Base-by-base conservation (phyloP, 106 monocot species). In the Vanilla planifolia region DNA sequence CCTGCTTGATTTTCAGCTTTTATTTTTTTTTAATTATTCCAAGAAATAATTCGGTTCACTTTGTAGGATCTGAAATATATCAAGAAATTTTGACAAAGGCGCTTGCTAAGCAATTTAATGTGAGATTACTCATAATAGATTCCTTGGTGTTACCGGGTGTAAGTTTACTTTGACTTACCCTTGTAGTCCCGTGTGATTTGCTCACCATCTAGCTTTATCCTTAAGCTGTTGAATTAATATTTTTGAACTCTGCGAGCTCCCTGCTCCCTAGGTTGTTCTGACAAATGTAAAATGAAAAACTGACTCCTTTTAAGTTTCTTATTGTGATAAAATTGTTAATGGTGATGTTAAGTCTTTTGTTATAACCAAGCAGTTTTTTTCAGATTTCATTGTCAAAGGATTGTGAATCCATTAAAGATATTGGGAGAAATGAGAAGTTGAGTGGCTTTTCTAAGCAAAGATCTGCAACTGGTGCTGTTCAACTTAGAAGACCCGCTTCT, bases 31-130 rank as follows among this genome's bases (percentile, higher is more conserved):
- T 30, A 39, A 43, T 47, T 33, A 39, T 50, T 16, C 33, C 17
- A 23, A 20, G 21, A 27, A 55, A 41, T 64, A 59, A 0, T 69
- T 33, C 51, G 32, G 10, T 44, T 41, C 19, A 51, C 19, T 23
- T 51, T 81, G 37, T 69, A 98, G 98, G 98, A 44, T 88, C 98
- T 83, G 98, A 98, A 71, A 88, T 98, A 29, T 98, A 92, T 59
- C 92, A 92, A 69, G 98, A 98, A 71, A 78, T 61, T 29, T 75
- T 92, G 71, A 68, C 55, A 50, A 92, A 80, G 65, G 98, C 85
- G 32, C 82, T 98, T 64, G 82, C 92, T 7, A 85, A 85, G 58
- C 72, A 81, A 47, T 92, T 80, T 62, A 67, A 51, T 73, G 92
- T 81, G 48, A 81, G 87, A 69, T 71, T 98, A 51, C 87, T 98